A percentile compares a stretch with the other conserved stretches of the same genome.
phyloP scores from a whole-genome alignment of 768 basidiomycete species.

The Collybia mongolica region DNA sequence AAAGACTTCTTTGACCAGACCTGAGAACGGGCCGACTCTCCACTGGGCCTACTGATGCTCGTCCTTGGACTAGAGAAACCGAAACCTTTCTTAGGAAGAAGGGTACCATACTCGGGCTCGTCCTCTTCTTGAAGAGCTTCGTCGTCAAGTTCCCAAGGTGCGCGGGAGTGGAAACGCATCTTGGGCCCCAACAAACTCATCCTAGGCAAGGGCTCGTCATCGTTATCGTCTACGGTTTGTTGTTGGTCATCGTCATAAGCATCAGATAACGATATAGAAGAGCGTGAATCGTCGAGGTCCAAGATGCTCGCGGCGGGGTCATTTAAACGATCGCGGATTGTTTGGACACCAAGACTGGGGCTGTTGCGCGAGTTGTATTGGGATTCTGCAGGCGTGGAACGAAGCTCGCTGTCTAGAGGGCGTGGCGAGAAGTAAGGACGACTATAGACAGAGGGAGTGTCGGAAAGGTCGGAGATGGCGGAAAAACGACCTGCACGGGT shows the following conservation, averaged over 20 bases:
- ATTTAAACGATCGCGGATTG: constrained; percentile 38
- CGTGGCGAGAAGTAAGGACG: constrained; percentile 57
- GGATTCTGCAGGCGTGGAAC: constrained; percentile 25
- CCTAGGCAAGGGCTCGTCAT: constrained; percentile 44
- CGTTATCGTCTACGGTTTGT: constrained; percentile 38
- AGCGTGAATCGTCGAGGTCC: constrained; percentile 56
- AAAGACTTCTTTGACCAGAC: constrained; percentile 54
- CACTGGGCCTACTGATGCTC: constrained; percentile 53
- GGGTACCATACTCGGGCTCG: constrained; percentile 39
- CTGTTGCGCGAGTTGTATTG: constrained; percentile 20
- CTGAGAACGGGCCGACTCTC: constrained; percentile 58
- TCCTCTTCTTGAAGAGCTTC: constrained; percentile 43
- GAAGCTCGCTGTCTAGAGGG: constrained; percentile 28
- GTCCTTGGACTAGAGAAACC: constrained; percentile 46
- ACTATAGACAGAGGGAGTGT: constrained; percentile 72
- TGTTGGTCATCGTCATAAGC: constrained; percentile 26
- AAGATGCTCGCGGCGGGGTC: constrained; percentile 51
- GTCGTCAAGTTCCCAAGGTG: constrained; percentile 77
- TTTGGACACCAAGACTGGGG: constrained; percentile 8
- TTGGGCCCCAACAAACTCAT: constrained; percentile 81
- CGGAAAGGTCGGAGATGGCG: constrained; percentile 56
- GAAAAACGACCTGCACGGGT: constrained; percentile 53
- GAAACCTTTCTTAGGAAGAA: constrained; percentile 37
- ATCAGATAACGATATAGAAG: constrained; percentile 30
- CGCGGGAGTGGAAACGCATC: constrained; percentile 78